phyloP scores from a whole-genome alignment of 2,329 filamentous ascomycete species.

The Thielaviopsis ethacetica region DNA sequence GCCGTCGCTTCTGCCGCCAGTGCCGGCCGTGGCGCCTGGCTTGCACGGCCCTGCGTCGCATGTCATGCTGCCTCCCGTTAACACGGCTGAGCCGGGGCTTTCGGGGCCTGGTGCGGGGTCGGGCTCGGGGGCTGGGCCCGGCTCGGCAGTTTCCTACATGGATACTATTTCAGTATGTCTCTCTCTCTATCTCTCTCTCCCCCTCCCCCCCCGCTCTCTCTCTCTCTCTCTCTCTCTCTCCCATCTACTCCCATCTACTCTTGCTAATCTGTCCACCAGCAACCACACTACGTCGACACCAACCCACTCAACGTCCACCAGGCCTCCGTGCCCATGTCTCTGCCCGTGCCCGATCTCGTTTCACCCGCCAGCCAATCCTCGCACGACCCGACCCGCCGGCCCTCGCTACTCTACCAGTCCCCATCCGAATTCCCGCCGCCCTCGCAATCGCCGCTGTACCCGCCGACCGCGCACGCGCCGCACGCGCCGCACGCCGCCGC shows the following conservation, averaged over 20 bases:
- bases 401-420: not conserved
- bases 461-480: not conserved
- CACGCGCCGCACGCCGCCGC: not conserved
- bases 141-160: slow-evolving; percentile 24
- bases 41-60: slow-evolving; percentile 14
- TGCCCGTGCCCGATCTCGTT: not conserved
- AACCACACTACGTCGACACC: not conserved
- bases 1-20: slow-evolving; percentile 3
- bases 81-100: slow-evolving; percentile 10
- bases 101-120: not conserved
- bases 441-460: not conserved
- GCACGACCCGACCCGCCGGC: not conserved
- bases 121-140: not conserved
- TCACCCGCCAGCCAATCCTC: not conserved
- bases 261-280: not conserved
- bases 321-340: not conserved
- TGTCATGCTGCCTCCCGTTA: slow-evolving; percentile 13
- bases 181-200: not conserved
- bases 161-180: not conserved
- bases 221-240: not conserved
- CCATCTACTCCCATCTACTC: too few relatives aligned
- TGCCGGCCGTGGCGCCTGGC: not conserved
- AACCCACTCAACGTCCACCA: not conserved
- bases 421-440: not conserved
- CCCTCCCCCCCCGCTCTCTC: not conserved